Evolutionary conservation across 2,329 filamentous ascomycete species (phyloP), one percentile per base, ranked within the genome.

Genomic region (Beauveria caledonica): DNA sequence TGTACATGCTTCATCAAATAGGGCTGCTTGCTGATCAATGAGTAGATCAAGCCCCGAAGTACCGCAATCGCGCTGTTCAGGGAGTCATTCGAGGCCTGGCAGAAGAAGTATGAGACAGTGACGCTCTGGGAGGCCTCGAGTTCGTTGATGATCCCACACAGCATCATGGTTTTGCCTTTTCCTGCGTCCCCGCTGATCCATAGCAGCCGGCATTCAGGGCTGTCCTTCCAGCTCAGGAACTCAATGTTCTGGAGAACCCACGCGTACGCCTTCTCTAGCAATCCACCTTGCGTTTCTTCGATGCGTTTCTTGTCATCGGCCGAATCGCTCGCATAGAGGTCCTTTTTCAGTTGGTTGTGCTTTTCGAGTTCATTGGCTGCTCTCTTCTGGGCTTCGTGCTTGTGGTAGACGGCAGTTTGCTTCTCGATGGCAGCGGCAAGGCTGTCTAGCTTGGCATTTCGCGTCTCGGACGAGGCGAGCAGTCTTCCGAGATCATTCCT

Each of bases 101-200:
- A 81, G 64, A 80, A 80, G 67, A 78, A 77, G 62, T 70, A 68
- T 7, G 17, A 11, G 66, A 19, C 15, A 69, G 52, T 49, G 6
- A 6, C 11, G 13, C 5, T 4, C 21, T 27, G 54, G 61, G 36
- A 3, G 5, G 9, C 21, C 19, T 21, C 9, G 19, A 75, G 62
- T 36, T 76, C 66, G 60, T 75, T 57, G 45, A 77, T 70, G 39
- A 77, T 72, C 3, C 73, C 72, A 13, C 70, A 73, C 0, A 78
- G 55, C 0, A 77, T 63, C 73, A 78, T 78, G 0, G 75, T 78
- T 64, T 78, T 79, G 3, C 76, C 76, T 40, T 75, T 78, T 2
- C 76, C 75, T 0, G 75, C 69, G 48, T 71, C 70, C 0, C 73
- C 73, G 19, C 64, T 72, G 19, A 76, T 67, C 75, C 73, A 76